These are phyloP conservation scores for Cladophialophora carrionii DNA, from an alignment of 2,329 filamentous ascomycete species.

Conservation along the genomic window DNA sequence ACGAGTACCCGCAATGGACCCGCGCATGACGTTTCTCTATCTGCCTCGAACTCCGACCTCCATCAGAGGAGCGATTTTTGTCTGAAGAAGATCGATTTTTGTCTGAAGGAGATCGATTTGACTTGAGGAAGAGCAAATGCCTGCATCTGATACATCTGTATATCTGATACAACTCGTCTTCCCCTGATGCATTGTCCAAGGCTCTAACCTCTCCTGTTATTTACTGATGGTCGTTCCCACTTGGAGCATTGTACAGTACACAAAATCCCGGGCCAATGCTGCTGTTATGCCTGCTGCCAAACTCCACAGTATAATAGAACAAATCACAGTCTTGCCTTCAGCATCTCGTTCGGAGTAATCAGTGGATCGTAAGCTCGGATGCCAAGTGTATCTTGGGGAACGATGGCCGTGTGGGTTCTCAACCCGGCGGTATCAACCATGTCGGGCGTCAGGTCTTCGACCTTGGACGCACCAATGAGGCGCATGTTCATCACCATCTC, in stretches of 20 bases:
- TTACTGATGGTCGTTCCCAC: neutral
- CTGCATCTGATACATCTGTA: neutral
- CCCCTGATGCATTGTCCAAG: neutral
- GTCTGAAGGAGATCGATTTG: neutral
- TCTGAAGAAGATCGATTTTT: neutral
- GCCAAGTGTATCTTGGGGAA: constrained; percentile 65
- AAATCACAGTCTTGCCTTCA: constrained; percentile 48
- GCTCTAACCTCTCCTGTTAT: neutral
- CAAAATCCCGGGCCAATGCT: constrained; percentile 2
- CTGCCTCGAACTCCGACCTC: no score
- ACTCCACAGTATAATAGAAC: neutral
- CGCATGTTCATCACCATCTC: constrained; percentile 99
- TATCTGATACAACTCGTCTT: neutral
- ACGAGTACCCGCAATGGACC: no score
- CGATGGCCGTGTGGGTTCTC: constrained; percentile 60
- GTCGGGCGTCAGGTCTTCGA: constrained; percentile 78
- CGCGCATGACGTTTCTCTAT: no score
- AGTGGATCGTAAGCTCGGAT: constrained; percentile 62
- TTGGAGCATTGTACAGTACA: neutral
- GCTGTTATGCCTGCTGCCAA: neutral
- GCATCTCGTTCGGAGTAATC: constrained; percentile 54
- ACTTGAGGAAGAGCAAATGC: neutral
- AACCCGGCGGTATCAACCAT: constrained; percentile 78
- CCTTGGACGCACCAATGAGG: constrained; percentile 74
- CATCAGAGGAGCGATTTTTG: no score